Evolutionary conservation across 176 grass and related monocot genomes (phyloP), one percentile per base, ranked within the genome.

Genomic region (Avena sativa): DNA sequence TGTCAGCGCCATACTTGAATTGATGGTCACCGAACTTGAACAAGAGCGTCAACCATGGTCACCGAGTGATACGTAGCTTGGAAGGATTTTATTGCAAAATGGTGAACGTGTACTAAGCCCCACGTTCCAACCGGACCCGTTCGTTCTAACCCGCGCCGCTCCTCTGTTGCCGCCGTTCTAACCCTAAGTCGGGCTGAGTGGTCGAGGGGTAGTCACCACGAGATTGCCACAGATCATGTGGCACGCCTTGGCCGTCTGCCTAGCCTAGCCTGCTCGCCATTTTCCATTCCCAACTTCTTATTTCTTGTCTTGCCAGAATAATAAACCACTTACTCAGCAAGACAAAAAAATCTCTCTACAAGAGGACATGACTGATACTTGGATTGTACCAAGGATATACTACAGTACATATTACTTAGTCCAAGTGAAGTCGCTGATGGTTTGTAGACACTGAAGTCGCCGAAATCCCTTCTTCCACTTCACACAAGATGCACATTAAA

Each of bases 401-500:
- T 25, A 25, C 47, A 12, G 12, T 67, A 68, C 20, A 25, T 25
- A 25, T 25, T 25, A 25, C 1, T 19, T 76, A 32, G 25, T 28
- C 49, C 46, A 75, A 5, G 21, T 51, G 71, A 74, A 74, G 25
- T 25, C 25, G 25, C 25, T 74, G 90, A 32, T 78, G 88, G 85
- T 61, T 88, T 98, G 88, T 98, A 95, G 21, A 98, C 95, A 76
- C 95, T 98, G 63, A 91, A 85, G 9, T 95, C 95, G 19, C 96
- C 93, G 0, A 96, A 98, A 79, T 98, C 96, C 53, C 93, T 88
- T 7, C 93, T 91, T 57, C 96, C 93, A 61, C 96, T 96, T 47
- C 50, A 83, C 84, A 85, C 6, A 80, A 84, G 2, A 74, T 20
- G 43, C 17, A 79, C 36, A 21, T 23, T 43, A 71, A 78, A 43